Conservation (phyloP, 2,329 filamentous ascomycete genomes). For the Aspergillus nomiae region DNA sequence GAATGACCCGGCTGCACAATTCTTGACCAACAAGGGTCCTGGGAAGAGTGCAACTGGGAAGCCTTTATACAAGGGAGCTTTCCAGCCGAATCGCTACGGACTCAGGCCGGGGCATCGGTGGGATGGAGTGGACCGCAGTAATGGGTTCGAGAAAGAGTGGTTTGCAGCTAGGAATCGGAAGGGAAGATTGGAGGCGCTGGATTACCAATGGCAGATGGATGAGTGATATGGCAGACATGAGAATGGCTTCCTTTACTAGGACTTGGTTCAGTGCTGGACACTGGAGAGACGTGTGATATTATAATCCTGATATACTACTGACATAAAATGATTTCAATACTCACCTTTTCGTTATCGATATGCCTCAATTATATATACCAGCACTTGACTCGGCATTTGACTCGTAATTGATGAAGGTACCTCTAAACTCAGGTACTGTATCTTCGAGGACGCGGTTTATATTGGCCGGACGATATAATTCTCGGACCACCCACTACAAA, state of each 20-base stretch:
- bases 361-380: neutral
- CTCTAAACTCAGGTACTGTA: neutral
- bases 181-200: conserved; percentile 74
- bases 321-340: neutral
- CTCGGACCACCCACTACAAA: too few species aligned
- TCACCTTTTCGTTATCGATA: neutral
- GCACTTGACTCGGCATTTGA: neutral
- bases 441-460: neutral
- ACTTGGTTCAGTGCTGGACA: conserved; percentile 10
- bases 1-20: conserved; percentile 91
- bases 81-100: conserved; percentile 88
- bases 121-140: conserved; percentile 94
- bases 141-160: conserved; percentile 89
- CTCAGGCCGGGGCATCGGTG: conserved; percentile 91
- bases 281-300: conserved; percentile 13
- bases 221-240: conserved; percentile 52
- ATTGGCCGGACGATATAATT: neutral
- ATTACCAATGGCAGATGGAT: conserved; percentile 97
- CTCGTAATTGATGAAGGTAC: too few species aligned
- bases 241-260: neutral
- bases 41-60: conserved; percentile 55
- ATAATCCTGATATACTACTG: neutral
- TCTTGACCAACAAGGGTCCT: conserved; percentile 59
- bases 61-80: conserved; percentile 76
- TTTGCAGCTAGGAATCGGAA: conserved; percentile 83